These are phyloP conservation scores for Scytalidium sp. DNA, from an alignment of 2,329 filamentous ascomycete genomes.

Conservation along the genomic window DNA sequence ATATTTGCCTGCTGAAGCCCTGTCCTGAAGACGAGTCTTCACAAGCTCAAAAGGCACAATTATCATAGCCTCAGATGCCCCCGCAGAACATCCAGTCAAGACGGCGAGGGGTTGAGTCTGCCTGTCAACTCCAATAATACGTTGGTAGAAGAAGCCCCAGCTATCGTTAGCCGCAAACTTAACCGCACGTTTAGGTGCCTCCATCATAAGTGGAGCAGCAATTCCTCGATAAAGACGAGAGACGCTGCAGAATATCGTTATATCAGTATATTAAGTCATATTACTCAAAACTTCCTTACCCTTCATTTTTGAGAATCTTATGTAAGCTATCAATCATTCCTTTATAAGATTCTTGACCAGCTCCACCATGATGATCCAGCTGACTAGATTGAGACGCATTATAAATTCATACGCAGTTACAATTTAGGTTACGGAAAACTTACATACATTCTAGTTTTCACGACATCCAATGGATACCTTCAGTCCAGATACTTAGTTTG, in stretches of 20 bases:
- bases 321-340: slow-evolving; percentile 95
- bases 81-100: slow-evolving; percentile 85
- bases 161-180: slow-evolving; percentile 98
- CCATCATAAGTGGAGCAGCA: slow-evolving; percentile 91
- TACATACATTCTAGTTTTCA: slow-evolving; percentile 89
- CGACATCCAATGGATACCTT: slow-evolving; percentile 95
- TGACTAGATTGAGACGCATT: slow-evolving; percentile 51
- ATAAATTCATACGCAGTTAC: neutral
- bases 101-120: slow-evolving; percentile 88
- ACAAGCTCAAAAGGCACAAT: slow-evolving; percentile 95
- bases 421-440: neutral
- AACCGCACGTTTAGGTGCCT: slow-evolving; percentile 88
- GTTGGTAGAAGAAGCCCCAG: slow-evolving; percentile 90
- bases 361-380: slow-evolving; percentile 70
- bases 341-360: slow-evolving; percentile 79
- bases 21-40: slow-evolving; percentile 95
- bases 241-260: slow-evolving; percentile 48
- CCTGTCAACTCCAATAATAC: slow-evolving; percentile 74
- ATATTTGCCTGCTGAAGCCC: slow-evolving; percentile 83
- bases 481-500: slow-evolving; percentile 17
- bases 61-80: slow-evolving; percentile 90
- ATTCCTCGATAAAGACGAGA: slow-evolving; percentile 93
- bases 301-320: slow-evolving; percentile 88
- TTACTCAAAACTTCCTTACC: slow-evolving; percentile 3
- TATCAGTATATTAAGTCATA: neutral